Base-by-base conservation (phyloP, 2,329 filamentous ascomycete genomes). In the Bipolaris bicolor region DNA sequence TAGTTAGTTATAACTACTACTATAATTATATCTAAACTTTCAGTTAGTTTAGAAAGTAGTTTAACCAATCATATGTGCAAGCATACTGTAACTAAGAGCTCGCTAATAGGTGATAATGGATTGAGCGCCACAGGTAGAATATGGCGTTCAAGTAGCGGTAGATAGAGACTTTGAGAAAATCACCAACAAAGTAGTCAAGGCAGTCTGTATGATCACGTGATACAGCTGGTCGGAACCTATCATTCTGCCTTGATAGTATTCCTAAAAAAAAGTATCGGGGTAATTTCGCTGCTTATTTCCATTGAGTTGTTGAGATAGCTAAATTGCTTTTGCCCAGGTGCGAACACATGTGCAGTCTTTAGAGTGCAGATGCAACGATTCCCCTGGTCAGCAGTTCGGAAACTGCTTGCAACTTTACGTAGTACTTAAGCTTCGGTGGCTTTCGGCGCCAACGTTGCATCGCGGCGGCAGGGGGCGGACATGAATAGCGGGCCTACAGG, bases 381-480 rank as follows among this genome's bases (percentile, higher is more conserved):
- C 33, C 49, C 43, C 15, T 29, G 36, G 36, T n/a, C 13, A 15
- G 16, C 46, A 31, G 55, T 20, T 36, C 43, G 24, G 33, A 31
- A 37, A n/a, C 34, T 43, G 37, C 44, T n/a, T 34, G 24, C 39
- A 15, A 39, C 36, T 26, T 34, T 31, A 31, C 29, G 29, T 31
- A 31, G 29, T 31, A 31, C 7, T 26, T 11, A 31, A 31, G 31
- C 45, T 33, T 53, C 33, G 50, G 44, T 11, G 31, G 24, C 52
- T 41, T 29, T 41, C 22, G 22, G 43, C 45, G 9, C 43, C 24
- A 22, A 48, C 36, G 24, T 52, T 40, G 47, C 39, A 50, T 48
- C 15, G n/a, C 29, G 43, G 39, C 41, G 33, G 13, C 36, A 57
- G 44, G 49, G 55, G 43, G 39, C 50, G 55, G 55, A 57, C 33